Base-by-base conservation (phyloP, 805 yeast genomes). In the Candida patagonica region DNA sequence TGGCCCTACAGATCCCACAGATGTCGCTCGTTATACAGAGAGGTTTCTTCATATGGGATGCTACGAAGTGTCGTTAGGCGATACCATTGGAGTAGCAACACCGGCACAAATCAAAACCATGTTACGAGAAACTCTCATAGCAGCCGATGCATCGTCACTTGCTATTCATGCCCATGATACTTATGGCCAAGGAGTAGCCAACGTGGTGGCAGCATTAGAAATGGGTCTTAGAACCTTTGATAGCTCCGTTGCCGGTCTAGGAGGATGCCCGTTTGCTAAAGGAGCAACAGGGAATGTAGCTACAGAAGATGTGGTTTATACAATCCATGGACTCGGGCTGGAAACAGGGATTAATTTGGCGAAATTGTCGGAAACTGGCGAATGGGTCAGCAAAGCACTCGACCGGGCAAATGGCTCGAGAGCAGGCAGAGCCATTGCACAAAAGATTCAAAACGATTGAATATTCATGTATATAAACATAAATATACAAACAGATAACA, bases 161-260 rank as follows among this genome's bases (percentile, higher is more conserved):
- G 61, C 61, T 9, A 52, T 54, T 21, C 61, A 57, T 40, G 61
- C 60, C 6, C 61, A 57, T 35, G 59, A 57, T 29, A 56, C 61
- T 4, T 54, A 55, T 25, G 61, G 61, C 23, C 60, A 57, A 41
- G 61, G 60, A 12, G 60, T 57, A 5, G 55, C 58, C 30, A 57
- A 57, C 40, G 56, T 51, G 8, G 34, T 54, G 35, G 43, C 47
- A 39, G 59, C 61, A 2, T 50, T 56, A 13, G 53, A 53, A 10
- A 45, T 52, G 53, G 61, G 61, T 7, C 39, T 57, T 19, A 38
- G 57, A 20, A 51, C 50, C 1, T 53, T 57, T 4, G 61, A 57
- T 38, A 42, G 55, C 30, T 51, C 55, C 6, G 57, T 54, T 3
- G 59, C 51, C 8, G 60, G 60, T 2, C 54, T 57, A 5, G 61